Evolutionary conservation across 345 rosid species (phyloP).

Genomic region (Dipteronia dyeriana): DNA sequence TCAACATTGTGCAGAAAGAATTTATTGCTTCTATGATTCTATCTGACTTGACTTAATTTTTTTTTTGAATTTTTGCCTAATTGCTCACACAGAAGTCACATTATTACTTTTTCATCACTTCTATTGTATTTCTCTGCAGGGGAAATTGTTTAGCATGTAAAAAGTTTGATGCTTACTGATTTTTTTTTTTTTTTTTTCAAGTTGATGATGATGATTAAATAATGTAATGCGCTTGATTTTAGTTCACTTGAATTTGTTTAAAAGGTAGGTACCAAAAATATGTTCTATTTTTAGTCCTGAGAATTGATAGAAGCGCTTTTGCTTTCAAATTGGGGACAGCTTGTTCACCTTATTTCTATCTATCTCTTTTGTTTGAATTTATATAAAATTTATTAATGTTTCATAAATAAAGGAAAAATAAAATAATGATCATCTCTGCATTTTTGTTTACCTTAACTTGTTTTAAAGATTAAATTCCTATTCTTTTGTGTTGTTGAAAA

Average conservation of each 20-base stretch:
- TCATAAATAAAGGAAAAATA: too few relatives aligned
- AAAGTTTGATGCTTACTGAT: background rate
- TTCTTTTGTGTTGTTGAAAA: background rate
- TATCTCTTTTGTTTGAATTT: background rate
- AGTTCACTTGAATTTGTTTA: background rate
- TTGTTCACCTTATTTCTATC: background rate
- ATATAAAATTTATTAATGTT: background rate
- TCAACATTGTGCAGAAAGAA: background rate
- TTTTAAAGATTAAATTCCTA: background rate
- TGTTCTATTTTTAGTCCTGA: background rate
- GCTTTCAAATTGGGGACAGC: background rate
- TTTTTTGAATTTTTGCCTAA: background rate
- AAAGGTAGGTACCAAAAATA: background rate
- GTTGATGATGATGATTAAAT: too few relatives aligned
- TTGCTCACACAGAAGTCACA: conserved; percentile 4
- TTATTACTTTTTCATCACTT: conserved; percentile 1
- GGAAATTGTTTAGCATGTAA: background rate
- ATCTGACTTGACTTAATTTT: background rate
- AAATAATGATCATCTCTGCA: background rate
- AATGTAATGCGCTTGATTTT: background rate
- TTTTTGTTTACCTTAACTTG: background rate
- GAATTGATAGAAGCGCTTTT: background rate
- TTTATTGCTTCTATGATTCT: background rate
- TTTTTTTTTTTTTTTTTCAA: background rate
- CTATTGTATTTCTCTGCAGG: background rate